Evolutionary conservation across 179 eudicot species (phyloP), one percentile per base, ranked within the genome.

Genomic region (Sideroxylon spinosum): DNA sequence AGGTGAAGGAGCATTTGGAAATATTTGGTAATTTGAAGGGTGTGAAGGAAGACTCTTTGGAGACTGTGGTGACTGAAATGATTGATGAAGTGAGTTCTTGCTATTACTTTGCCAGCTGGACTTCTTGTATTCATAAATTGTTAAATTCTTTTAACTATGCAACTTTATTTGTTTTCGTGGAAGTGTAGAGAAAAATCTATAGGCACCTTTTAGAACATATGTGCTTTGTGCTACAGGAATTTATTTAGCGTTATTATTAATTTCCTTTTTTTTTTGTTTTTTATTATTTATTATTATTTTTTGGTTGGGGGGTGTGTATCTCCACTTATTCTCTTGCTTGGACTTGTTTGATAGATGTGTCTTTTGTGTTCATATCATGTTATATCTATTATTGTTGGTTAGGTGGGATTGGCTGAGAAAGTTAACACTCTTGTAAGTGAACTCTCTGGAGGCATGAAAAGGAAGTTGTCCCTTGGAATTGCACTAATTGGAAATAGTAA

Each of bases 1-100:
- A 95, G 99, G 99, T 95, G 84, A 96, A 90, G 86, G 99, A 96
- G 87, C 99, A 96, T 86, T 87, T 96, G 87, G 97, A 92, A 86
- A 79, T 96, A 67, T 96, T 92, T 92, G 98, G 93, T 76, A 73
- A 85, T 78, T 70, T 96, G 82, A 96, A 96, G 86, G 97, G 98
- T 66, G 98, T 94, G 64, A 77, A 87, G 78, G 94, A 89, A 85
- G 92, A 92, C 65, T 84, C 81, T 68, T 66, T 91, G 84, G 91
- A 86, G 60, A 84, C 74, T 78, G 88, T 60, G 76, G 97, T 94
- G 69, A 79, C 79, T 82, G 90, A 87, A 85, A 96, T 96, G 97
- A 88, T 91, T 68, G 95, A 94, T 78, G 99, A 96, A 82, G 99
- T 92, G 75, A 88, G 93, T 84, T 76, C 55, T 44, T 62, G 29